Percentiles rank a stretch among this genome's conserved stretches.
Evolutionary conservation across 1,284 basidiomycete species (phyloP).

Genomic region (Prillingera fragicola): DNA sequence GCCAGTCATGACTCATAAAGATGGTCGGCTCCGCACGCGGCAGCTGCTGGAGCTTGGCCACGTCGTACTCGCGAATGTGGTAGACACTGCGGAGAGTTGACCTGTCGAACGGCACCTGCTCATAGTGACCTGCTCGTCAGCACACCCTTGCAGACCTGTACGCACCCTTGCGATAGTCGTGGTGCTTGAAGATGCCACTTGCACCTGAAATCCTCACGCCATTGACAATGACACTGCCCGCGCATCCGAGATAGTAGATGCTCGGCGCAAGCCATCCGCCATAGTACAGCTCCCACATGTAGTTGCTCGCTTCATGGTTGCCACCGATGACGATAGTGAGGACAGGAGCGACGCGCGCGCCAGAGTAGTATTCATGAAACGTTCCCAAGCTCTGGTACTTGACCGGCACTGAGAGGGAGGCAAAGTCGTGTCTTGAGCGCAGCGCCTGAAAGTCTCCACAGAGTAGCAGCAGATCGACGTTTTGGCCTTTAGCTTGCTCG

Average conservation of each 20-base stretch:
- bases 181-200: conserved; percentile 84
- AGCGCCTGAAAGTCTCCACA: conserved; percentile 87
- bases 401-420: conserved; percentile 81
- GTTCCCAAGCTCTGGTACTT: conserved; percentile 82
- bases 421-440: conserved; percentile 76
- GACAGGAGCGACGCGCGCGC: conserved; percentile 71
- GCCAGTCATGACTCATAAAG: conserved; percentile 97
- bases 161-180: conserved; percentile 72
- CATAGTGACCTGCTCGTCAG: conserved; percentile 49
- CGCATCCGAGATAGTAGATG: conserved; percentile 92
- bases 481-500: conserved; percentile 59
- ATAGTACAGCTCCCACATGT: conserved; percentile 95
- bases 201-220: conserved; percentile 81
- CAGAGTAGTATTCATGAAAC: conserved; percentile 87
- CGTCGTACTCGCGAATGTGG: conserved; percentile 81
- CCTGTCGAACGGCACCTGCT: conserved; percentile 57
- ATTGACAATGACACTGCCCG: conserved; percentile 81
- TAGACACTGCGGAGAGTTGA: conserved; percentile 76
- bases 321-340: conserved; percentile 94
- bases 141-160: not conserved
- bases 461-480: conserved; percentile 77
- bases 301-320: conserved; percentile 96
- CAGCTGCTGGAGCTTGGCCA: conserved; percentile 53
- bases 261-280: conserved; percentile 95
- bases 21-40: conserved; percentile 50